These are phyloP conservation scores for Cordyceps farinosa DNA, from an alignment of 2,329 filamentous ascomycete species.

Conservation along the genomic window DNA sequence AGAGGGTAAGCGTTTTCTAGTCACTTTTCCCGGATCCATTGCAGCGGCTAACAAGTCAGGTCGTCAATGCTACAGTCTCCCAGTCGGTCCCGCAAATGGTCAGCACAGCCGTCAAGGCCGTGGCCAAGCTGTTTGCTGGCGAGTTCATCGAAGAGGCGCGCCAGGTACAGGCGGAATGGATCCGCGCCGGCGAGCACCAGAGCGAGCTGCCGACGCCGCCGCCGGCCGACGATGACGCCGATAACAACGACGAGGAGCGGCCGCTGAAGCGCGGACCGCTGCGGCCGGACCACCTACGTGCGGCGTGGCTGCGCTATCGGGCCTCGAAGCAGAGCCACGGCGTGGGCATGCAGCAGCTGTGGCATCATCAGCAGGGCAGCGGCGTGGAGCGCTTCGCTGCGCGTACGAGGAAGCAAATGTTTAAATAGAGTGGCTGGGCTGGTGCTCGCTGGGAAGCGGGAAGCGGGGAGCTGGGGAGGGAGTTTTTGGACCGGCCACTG, in stretches of 20 bases:
- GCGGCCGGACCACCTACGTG: conserved; percentile 69
- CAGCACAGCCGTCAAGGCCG: conserved; percentile 70
- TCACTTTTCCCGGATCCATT: background rate
- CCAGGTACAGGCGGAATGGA: conserved; percentile 69
- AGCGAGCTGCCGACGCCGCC: conserved; percentile 47
- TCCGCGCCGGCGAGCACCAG: conserved; percentile 56
- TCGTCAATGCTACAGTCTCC: conserved; percentile 77
- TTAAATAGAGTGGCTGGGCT: conserved; percentile 36
- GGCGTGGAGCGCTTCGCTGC: conserved; percentile 58
- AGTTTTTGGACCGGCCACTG: background rate
- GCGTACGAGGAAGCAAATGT: conserved; percentile 50
- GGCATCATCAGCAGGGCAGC: conserved; percentile 58
- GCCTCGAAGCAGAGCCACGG: conserved; percentile 59
- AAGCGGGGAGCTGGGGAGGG: background rate
- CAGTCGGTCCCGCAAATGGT: conserved; percentile 73
- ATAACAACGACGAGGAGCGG: conserved; percentile 19
- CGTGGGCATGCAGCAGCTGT: conserved; percentile 56
- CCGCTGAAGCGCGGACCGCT: conserved; percentile 52
- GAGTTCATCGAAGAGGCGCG: conserved; percentile 71
- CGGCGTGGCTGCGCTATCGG: conserved; percentile 68
- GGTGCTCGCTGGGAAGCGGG: background rate
- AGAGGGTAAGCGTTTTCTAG: conserved; percentile 49
- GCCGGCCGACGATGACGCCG: conserved; percentile 23
- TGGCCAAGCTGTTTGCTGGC: conserved; percentile 73
- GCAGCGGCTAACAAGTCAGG: conserved; percentile 34